Conservation (phyloP, 2,329 filamentous ascomycete species). For the Penicillium sp. region DNA sequence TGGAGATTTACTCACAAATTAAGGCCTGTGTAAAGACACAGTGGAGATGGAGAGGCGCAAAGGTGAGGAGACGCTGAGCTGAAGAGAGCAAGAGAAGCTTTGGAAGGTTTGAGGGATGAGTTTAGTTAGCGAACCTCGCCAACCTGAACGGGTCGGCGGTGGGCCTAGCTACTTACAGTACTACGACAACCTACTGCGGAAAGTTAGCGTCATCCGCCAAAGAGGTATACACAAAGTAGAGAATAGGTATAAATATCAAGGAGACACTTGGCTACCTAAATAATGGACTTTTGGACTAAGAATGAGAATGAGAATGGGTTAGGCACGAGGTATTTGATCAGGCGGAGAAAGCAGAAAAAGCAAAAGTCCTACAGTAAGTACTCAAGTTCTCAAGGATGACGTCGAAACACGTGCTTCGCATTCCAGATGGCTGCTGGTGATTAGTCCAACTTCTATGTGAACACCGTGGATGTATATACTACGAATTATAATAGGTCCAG, state of each 20-base stretch:
- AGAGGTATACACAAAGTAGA: neutral
- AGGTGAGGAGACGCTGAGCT: slow-evolving; percentile 13
- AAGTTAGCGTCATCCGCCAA: slow-evolving; percentile 10
- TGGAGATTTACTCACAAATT: slow-evolving; percentile 29
- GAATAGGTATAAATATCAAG: neutral
- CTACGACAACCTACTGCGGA: neutral
- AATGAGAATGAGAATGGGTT: neutral
- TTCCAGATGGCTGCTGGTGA: slow-evolving; percentile 9
- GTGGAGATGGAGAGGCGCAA: slow-evolving; percentile 11
- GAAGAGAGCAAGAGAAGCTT: neutral
- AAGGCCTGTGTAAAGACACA: slow-evolving; percentile 14
- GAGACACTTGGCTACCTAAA: neutral
- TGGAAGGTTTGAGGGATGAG: slow-evolving; percentile 7
- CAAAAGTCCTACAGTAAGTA: neutral
- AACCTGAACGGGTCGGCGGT: slow-evolving; percentile 30
- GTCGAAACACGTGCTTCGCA: slow-evolving; percentile 22
- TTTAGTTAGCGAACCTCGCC: slow-evolving; percentile 28
- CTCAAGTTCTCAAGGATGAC: slow-evolving; percentile 25
- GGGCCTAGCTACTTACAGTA: slow-evolving; percentile 19
- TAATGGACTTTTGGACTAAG: neutral
- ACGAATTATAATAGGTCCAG: no score
- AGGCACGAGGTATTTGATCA: neutral
- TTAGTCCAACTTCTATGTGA: neutral
- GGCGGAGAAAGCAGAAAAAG: neutral
- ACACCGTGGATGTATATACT: neutral